A percentile compares a stretch with the other conserved stretches of the same genome.
phyloP scores from a whole-genome alignment of 495 filamentous ascomycete genomes.

The Aspergillus kassunensis region DNA sequence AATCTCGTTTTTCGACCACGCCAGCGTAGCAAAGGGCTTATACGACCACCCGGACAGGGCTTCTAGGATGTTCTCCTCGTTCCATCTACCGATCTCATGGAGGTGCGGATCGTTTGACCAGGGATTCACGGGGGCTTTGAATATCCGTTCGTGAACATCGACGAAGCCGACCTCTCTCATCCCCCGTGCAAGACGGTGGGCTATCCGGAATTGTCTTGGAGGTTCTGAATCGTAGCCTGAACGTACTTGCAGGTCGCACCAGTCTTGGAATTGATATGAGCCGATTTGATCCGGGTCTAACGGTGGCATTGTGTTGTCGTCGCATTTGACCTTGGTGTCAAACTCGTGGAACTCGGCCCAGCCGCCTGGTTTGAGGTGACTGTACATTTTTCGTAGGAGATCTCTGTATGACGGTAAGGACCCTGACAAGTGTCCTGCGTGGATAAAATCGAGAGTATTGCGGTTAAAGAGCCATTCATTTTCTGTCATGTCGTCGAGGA shows the following conservation, averaged over 20 bases:
- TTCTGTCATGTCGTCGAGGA: slow-evolving; percentile 52
- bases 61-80: slow-evolving; percentile 38
- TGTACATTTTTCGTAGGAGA: slow-evolving; percentile 38
- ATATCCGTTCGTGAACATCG: slow-evolving; percentile 53
- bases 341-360: slow-evolving; percentile 64
- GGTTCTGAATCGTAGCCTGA: slow-evolving; percentile 47
- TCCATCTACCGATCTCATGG: slow-evolving; percentile 46
- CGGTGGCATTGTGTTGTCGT: slow-evolving; percentile 57
- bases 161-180: slow-evolving; percentile 60
- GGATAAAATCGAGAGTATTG: slow-evolving; percentile 46
- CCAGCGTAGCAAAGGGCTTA: slow-evolving; percentile 39
- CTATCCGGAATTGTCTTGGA: slow-evolving; percentile 48
- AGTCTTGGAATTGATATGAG: slow-evolving; percentile 45
- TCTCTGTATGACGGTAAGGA: slow-evolving; percentile 38
- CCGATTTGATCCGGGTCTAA: slow-evolving; percentile 40
- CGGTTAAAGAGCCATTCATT: slow-evolving; percentile 47
- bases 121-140: slow-evolving; percentile 55
- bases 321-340: slow-evolving; percentile 51
- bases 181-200: slow-evolving; percentile 49
- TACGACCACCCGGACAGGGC: slow-evolving; percentile 46
- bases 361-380: slow-evolving; percentile 59
- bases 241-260: slow-evolving; percentile 46
- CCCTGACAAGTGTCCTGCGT: slow-evolving; percentile 41
- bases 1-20: slow-evolving; percentile 47
- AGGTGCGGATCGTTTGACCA: slow-evolving; percentile 57